Conservation (phyloP, 768 basidiomycete species). For the Amanita fuliginea region DNA sequence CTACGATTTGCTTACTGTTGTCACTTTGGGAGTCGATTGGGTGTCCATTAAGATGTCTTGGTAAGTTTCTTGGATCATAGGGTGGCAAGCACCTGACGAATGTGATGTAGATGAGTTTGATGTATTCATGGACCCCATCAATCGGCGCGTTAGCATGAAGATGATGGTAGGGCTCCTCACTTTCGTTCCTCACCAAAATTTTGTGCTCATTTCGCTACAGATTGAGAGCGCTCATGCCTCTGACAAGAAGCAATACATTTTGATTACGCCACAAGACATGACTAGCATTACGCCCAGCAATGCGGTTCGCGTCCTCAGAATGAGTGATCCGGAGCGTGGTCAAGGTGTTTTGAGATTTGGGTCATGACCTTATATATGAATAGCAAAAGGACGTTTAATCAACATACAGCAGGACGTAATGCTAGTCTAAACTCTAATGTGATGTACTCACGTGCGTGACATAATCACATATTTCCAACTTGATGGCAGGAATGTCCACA, state of each 20-base stretch:
- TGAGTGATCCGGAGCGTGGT: constrained; percentile 71
- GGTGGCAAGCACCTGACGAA: not conserved
- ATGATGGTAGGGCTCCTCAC: constrained; percentile 61
- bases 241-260: constrained; percentile 84
- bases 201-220: constrained; percentile 27
- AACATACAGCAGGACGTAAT: constrained; percentile 2
- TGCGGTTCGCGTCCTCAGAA: constrained; percentile 64
- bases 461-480: no score
- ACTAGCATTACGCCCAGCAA: constrained; percentile 55
- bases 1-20: constrained; percentile 88
- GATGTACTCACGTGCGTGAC: no score
- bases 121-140: constrained; percentile 95
- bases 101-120: constrained; percentile 77
- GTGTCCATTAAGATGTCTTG: constrained; percentile 87
- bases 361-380: constrained; percentile 1
- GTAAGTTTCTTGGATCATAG: constrained; percentile 25
- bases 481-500: no score
- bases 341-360: constrained; percentile 31
- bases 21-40: constrained; percentile 94
- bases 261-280: constrained; percentile 97
- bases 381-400: not conserved
- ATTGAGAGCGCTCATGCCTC: constrained; percentile 84
- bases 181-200: not conserved
- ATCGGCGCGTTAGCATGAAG: constrained; percentile 86
- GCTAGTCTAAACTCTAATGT: not conserved